Evolutionary conservation across 2,329 filamentous ascomycete genomes (phyloP).

Genomic region (Tolypocladium amazonense): DNA sequence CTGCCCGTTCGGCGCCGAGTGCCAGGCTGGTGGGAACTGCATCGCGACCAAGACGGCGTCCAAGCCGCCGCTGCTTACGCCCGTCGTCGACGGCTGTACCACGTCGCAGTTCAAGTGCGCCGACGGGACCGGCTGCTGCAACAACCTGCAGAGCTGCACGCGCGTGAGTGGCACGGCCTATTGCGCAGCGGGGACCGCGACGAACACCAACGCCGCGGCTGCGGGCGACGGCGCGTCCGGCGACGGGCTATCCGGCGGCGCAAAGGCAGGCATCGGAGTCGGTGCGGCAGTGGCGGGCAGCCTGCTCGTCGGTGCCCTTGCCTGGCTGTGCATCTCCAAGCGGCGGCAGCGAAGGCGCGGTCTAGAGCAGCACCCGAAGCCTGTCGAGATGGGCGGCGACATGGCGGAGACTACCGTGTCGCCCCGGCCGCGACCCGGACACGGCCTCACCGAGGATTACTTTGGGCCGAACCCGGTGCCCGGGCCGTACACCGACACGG

Average conservation of each 20-base stretch:
- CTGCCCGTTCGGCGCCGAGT: slow-evolving; percentile 34
- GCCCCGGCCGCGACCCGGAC: slow-evolving; percentile 13
- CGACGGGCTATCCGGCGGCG: slow-evolving; percentile 31
- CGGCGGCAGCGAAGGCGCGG: slow-evolving; percentile 18
- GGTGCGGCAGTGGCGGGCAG: slow-evolving; percentile 36
- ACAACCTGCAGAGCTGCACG: slow-evolving; percentile 31
- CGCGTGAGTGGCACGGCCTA: slow-evolving; percentile 21
- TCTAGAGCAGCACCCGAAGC: slow-evolving; percentile 8
- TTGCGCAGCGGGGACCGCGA: slow-evolving; percentile 26
- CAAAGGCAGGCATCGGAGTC: slow-evolving; percentile 46
- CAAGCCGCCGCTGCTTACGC: slow-evolving; percentile 16
- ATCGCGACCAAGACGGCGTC: slow-evolving; percentile 17
- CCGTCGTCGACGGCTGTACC: slow-evolving; percentile 31
- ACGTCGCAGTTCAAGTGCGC: slow-evolving; percentile 32
- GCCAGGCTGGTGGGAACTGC: slow-evolving; percentile 24
- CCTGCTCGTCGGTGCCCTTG: slow-evolving; percentile 28
- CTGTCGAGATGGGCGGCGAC: slow-evolving; percentile 7
- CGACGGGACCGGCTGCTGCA: slow-evolving; percentile 40
- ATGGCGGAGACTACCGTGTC: slow-evolving; percentile 22
- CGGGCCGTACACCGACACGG: slow-evolving; percentile 35
- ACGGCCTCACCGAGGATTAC: slow-evolving; percentile 28
- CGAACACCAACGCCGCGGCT: slow-evolving; percentile 13
- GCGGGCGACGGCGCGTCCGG: slow-evolving; percentile 7
- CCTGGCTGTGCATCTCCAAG: slow-evolving; percentile 36
- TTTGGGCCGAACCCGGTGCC: slow-evolving; percentile 30